Conservation (phyloP, 2,329 filamentous ascomycete genomes). For the Fusarium sp. region DNA sequence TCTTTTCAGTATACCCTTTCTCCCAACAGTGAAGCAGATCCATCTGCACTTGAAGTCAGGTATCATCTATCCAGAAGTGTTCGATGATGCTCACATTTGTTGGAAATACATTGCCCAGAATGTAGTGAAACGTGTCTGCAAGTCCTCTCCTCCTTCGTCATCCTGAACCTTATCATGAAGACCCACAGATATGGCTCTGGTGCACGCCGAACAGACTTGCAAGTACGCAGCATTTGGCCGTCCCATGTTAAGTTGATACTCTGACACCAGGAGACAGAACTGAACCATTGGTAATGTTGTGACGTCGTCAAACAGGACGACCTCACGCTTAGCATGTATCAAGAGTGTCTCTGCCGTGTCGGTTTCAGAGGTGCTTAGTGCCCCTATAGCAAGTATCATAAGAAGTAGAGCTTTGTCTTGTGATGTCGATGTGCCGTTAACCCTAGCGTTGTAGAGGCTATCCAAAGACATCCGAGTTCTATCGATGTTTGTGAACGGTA, state of each 20-base stretch:
- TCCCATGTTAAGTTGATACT: not conserved
- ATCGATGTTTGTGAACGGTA: fast-evolving
- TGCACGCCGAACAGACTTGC: not conserved
- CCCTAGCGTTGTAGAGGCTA: not conserved
- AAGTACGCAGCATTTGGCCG: not conserved
- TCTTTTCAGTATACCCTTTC: not conserved
- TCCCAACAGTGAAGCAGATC: not conserved
- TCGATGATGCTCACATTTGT: not conserved
- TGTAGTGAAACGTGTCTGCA: not conserved
- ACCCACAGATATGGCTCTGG: not conserved
- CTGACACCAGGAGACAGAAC: not conserved
- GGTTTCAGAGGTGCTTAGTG: not conserved
- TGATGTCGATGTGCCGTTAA: fast-evolving
- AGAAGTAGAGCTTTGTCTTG: not conserved
- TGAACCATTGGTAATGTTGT: not conserved
- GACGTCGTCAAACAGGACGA: not conserved
- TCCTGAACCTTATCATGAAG: not conserved
- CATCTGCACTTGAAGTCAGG: fast-evolving
- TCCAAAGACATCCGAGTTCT: fast-evolving
- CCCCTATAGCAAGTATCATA: not conserved
- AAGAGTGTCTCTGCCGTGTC: fast-evolving
- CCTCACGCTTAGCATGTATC: not conserved
- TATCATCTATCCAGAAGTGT: fast-evolving
- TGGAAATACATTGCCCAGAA: not conserved
- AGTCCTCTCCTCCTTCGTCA: not conserved